A percentile compares a stretch with the other conserved stretches of the same genome.
phyloP scores from a whole-genome alignment of 2,329 filamentous ascomycete genomes.

The Alternaria tenuissima region DNA sequence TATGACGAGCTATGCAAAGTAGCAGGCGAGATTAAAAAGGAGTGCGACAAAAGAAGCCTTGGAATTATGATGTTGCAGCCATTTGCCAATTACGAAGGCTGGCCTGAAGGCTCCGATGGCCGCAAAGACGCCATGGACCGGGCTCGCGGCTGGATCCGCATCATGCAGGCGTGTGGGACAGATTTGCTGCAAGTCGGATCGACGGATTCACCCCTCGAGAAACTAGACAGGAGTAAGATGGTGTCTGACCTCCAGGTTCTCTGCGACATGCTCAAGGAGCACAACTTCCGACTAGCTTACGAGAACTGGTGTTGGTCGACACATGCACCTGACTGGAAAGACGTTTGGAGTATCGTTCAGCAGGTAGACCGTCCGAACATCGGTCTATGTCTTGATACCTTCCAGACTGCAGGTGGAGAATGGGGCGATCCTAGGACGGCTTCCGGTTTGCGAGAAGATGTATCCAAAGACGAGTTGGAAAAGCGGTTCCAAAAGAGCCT shows the following conservation, averaged over 20 bases:
- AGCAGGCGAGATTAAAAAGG: constrained; percentile 61
- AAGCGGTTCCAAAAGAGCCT: constrained; percentile 64
- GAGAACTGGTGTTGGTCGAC: constrained; percentile 80
- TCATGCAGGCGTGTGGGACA: constrained; percentile 75
- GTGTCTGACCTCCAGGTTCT: constrained; percentile 70
- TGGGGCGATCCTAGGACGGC: constrained; percentile 74
- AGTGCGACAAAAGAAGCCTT: constrained; percentile 64
- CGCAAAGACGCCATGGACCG: constrained; percentile 69
- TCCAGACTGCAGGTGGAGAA: constrained; percentile 76
- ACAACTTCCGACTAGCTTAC: constrained; percentile 71
- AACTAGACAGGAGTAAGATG: constrained; percentile 63
- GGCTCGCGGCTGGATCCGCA: constrained; percentile 71
- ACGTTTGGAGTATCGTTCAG: constrained; percentile 73
- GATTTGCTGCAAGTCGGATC: constrained; percentile 73
- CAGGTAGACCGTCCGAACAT: constrained; percentile 71
- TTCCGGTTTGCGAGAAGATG: constrained; percentile 65
- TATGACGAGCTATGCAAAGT: constrained; percentile 66
- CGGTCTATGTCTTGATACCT: constrained; percentile 79
- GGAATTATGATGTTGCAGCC: constrained; percentile 77
- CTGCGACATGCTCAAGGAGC: constrained; percentile 60
- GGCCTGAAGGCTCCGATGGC: constrained; percentile 66
- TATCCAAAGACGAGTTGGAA: constrained; percentile 57
- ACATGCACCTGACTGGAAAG: constrained; percentile 71
- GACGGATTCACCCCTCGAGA: constrained; percentile 66
- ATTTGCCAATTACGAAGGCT: constrained; percentile 80